phyloP scores from a whole-genome alignment of 2,329 filamentous ascomycete species.

The Neopestalotiopsis sp. region DNA sequence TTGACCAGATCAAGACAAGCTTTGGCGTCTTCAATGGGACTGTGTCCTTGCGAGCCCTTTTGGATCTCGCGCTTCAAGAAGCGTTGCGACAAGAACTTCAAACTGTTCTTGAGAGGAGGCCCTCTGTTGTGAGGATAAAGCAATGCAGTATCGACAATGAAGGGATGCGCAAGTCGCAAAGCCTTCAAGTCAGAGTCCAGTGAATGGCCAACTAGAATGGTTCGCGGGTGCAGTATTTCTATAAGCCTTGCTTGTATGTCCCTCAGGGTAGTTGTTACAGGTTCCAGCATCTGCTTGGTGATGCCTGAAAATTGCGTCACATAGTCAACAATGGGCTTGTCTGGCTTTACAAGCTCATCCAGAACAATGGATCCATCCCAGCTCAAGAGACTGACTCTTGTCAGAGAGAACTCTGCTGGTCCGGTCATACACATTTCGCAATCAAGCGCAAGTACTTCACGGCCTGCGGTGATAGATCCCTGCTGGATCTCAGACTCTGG shows the following conservation, averaged over 20 bases:
- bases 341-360: constrained; percentile 91
- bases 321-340: constrained; percentile 88
- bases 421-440: constrained; percentile 98
- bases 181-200: constrained; percentile 85
- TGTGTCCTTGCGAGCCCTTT: constrained; percentile 77
- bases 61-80: constrained; percentile 90
- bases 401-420: constrained; percentile 79
- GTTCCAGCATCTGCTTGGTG: constrained; percentile 80
- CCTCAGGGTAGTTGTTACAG: constrained; percentile 80
- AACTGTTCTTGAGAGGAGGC: constrained; percentile 84
- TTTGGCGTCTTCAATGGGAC: constrained; percentile 90
- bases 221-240: constrained; percentile 71
- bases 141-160: constrained; percentile 89
- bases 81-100: constrained; percentile 89
- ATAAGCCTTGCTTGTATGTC: constrained; percentile 85
- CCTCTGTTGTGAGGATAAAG: constrained; percentile 91
- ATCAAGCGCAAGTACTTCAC: constrained; percentile 81
- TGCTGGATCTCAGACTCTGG: constrained; percentile 75
- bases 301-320: constrained; percentile 93
- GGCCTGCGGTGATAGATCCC: constrained; percentile 83
- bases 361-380: constrained; percentile 86
- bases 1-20: constrained; percentile 93
- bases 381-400: constrained; percentile 83
- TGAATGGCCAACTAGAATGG: constrained; percentile 81
- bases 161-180: constrained; percentile 86